Conservation (phyloP, 305 asterid genomes). For the Rubia peregrina region DNA sequence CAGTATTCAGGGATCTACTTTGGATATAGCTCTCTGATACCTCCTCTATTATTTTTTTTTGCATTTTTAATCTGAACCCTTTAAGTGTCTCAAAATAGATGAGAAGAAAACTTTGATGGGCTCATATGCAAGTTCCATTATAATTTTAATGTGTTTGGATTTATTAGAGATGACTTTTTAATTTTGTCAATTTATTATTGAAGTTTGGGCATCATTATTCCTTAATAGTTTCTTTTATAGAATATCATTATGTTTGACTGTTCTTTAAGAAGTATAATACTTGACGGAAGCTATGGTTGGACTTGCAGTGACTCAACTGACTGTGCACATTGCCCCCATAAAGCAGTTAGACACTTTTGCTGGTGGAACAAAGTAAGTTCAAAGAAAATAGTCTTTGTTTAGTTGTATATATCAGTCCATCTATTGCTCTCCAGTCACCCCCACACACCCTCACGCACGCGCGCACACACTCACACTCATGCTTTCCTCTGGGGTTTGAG, state of each 20-base stretch:
- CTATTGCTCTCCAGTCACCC: background rate
- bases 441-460: background rate
- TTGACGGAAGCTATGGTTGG: background rate
- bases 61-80: background rate
- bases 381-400: slow-evolving; percentile 8
- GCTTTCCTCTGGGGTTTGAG: background rate
- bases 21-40: background rate
- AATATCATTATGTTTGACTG: background rate
- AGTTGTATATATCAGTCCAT: background rate
- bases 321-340: slow-evolving; percentile 68
- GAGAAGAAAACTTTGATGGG: background rate
- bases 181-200: background rate
- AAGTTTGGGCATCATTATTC: background rate
- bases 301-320: slow-evolving; percentile 47
- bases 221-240: background rate
- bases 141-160: background rate
- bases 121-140: too few species aligned
- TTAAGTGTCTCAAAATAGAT: background rate
- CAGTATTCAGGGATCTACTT: background rate
- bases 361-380: slow-evolving; percentile 89
- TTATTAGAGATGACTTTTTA: background rate
- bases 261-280: background rate
- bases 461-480: background rate
- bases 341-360: slow-evolving; percentile 72
- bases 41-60: background rate